Evolutionary conservation across 108 stramenopile species (phyloP), one percentile per base, ranked within the genome.

Genomic region (Aureococcus anophagefferens): DNA sequence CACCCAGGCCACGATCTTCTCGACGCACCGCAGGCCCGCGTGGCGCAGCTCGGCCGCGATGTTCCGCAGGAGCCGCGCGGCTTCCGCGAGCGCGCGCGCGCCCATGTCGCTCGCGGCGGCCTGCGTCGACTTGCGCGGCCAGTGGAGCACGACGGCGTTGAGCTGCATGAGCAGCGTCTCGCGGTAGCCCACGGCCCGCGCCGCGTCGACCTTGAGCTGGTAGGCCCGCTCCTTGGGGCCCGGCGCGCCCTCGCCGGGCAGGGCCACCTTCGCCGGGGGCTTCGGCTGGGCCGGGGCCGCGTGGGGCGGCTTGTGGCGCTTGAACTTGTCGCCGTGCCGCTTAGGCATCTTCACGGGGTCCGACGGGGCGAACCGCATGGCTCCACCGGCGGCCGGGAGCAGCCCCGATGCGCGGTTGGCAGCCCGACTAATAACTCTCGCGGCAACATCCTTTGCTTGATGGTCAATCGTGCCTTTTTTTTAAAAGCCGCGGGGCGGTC

Each of bases 1-100:
- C 15, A 74, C 74, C 79, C 79, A 80, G 29, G 77, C 74, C 37
- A 78, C 79, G 45, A 80, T 78, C 37, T 74, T 80, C 68, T 80
- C 77, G 67, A 80, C 79, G 59, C 79, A 80, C 31, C 79, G 35
- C 7, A 44, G 73, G 30, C 67, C 74, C 30, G 68, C 69, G 15
- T 30, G 16, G 40, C 74, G 30, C 40, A 74, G 63, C 30, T 74
- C 74, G n/a, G 35, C 35, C 5, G 35, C 16, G 67, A 74, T 30
- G 67, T 68, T 74, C 44, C 40, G 25, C 64, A 74, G 63, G 17
- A 69, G 36, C 21, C 74, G 37, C 16, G 74, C 68, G 37, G 74
- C 72, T 30, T 72, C 72, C 35, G 72, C 62, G 1, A 64, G 33
- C 29, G 28, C 31, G 7, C 44, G 32, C 21, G 31, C 46, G 7